Evolutionary conservation across 2,329 filamentous ascomycete species (phyloP).

Genomic region (Tolypocladium endophyticum): DNA sequence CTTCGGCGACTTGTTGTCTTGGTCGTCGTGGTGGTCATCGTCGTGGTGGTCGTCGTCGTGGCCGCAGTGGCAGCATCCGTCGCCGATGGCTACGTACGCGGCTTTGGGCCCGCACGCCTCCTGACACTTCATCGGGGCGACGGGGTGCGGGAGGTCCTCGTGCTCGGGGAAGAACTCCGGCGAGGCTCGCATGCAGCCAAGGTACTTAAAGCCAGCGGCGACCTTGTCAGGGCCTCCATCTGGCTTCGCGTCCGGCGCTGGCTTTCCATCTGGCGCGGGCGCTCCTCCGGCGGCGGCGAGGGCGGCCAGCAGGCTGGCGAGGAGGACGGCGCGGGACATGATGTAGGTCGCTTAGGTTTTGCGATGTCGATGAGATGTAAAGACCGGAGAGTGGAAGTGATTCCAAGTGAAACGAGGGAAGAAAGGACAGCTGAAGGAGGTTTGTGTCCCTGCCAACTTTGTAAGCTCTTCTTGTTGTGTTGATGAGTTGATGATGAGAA

Average conservation of each 20-base stretch:
- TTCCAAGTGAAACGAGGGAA: background rate
- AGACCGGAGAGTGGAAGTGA: background rate
- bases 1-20: no score
- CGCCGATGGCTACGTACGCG: conserved; percentile 12
- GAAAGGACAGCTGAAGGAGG: background rate
- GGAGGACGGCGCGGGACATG: conserved; percentile 8
- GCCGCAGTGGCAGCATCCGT: conserved; percentile 12
- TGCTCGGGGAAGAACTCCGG: conserved; percentile 8
- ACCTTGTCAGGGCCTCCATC: background rate
- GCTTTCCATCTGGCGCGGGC: background rate
- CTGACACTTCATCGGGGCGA: conserved; percentile 11
- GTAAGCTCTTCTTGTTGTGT: background rate
- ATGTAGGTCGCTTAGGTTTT: background rate
- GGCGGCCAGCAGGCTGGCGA: conserved; percentile 13
- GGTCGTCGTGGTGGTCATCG: background rate
- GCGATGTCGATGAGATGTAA: background rate
- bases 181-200: conserved; percentile 16
- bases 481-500: background rate
- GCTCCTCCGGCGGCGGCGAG: conserved; percentile 9
- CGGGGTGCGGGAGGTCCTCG: conserved; percentile 5
- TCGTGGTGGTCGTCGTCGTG: background rate
- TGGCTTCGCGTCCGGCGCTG: no score
- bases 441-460: background rate
- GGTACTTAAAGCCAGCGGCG: conserved; percentile 11
- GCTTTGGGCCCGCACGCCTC: conserved; percentile 5